Base-by-base conservation (phyloP, 1,284 basidiomycete species). In the Apiotrichum gracile region DNA sequence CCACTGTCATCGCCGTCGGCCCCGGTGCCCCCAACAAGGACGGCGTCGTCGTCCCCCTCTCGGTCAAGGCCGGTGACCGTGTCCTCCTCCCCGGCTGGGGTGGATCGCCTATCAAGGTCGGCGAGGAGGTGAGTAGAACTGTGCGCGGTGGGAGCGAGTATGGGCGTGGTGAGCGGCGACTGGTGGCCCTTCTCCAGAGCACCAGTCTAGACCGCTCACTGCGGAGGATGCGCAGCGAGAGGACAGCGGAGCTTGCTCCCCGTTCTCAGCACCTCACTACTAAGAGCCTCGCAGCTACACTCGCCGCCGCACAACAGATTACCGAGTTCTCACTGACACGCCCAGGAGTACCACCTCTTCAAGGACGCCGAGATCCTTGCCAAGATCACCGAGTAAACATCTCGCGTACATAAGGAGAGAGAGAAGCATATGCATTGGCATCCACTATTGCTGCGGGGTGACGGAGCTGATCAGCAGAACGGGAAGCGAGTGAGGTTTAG, bases 31-130 rank as follows among this genome's bases (percentile, higher is more conserved):
- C 85, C 27, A 84, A 88, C 42, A 90, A 91, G 79, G 83, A 91
- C 7, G 93, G 94, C 43, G 76, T 81, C 34, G 55, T 94, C 19
- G 77, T 87, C n/a, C 88, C 92, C 13, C 82, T 85, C 24, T 77
- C 79, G 35, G 92, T 97, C 52, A 85, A 88, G 78, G 80, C 85
- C 27, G 94, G 94, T 44, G 94, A 97, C 79, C 83, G 88, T 37
- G 92, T 97, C 10, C 80, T 98, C 49, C 80, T 98, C 6, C 94
- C 94, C 9, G 88, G 88, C 24, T 98, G 93, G 89, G 94, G 94
- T 52, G 94, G 94, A 17, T 92, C 86, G 75, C 76, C 88, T 19
- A 93, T 98, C 78, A 98, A 97, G 78, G 85, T 98, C 50, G 93
- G 92, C 54, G 94, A 98, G 29, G 93, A 97, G 72, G 92, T 91